phyloP scores from a whole-genome alignment of 352 stramenopile genomes.

The Pythium brassicae region DNA sequence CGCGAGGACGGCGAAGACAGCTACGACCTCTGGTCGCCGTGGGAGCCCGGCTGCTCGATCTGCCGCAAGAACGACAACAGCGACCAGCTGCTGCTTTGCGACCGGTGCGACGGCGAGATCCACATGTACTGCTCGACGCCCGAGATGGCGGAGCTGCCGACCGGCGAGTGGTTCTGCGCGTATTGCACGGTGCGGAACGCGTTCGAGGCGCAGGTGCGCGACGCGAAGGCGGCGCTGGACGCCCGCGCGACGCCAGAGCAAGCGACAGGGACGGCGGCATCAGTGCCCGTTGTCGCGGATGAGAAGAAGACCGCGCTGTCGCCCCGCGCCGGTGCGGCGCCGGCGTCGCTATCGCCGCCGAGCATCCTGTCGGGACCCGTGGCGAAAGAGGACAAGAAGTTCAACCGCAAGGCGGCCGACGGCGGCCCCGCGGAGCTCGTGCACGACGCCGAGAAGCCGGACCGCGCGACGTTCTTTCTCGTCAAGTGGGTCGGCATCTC shows the following conservation, averaged over 20 bases:
- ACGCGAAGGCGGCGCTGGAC: conserved; percentile 10
- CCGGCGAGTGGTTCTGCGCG: conserved; percentile 80
- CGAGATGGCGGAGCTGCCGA: conserved; percentile 60
- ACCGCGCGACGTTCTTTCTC: conserved; percentile 77
- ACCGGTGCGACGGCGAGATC: conserved; percentile 85
- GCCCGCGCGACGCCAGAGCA: conserved; percentile 1
- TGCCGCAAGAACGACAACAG: conserved; percentile 72
- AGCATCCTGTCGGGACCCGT: conserved; percentile 48
- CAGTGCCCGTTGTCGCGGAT: too few relatives aligned
- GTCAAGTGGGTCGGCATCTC: conserved; percentile 87
- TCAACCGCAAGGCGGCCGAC: conserved; percentile 43
- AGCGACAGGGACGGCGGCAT: not conserved
- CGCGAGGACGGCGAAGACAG: conserved; percentile 49
- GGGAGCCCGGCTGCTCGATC: conserved; percentile 73
- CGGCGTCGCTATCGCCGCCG: conserved; percentile 22
- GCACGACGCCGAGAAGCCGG: conserved; percentile 4
- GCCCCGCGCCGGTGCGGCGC: conserved; percentile 1
- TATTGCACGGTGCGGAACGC: conserved; percentile 59
- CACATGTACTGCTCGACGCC: conserved; percentile 83
- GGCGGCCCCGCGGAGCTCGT: conserved; percentile 16
- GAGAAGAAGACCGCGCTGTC: conserved; percentile 2
- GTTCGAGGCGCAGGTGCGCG: conserved; percentile 28
- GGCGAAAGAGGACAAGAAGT: conserved; percentile 56
- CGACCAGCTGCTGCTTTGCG: conserved; percentile 79
- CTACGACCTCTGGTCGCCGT: conserved; percentile 75